Evolutionary conservation across 2,329 filamentous ascomycete species (phyloP), one percentile per base, ranked within the genome.

Genomic region (Teratosphaeria viscida): DNA sequence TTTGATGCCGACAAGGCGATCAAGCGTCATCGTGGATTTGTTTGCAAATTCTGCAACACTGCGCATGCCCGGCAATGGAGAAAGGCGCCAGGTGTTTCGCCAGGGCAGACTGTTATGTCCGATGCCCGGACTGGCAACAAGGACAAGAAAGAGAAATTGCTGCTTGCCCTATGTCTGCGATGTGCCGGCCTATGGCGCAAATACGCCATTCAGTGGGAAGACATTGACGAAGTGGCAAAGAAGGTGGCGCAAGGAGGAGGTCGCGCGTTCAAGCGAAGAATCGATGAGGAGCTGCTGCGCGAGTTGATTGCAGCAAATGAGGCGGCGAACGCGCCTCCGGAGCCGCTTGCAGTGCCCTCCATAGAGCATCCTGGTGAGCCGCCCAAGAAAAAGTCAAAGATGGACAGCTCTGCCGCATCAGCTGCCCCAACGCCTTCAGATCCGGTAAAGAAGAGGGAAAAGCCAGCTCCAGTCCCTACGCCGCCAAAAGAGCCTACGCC

Each of bases 141-240:
- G 73, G 90, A 96, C 65, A 95, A 92, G 71, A 84, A 83, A 12
- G 79, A 81, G 16, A 85, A 88, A 66, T 85, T 88, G 39, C 83
- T 95, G 19, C 82, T 92, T 55, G 92, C 92, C 3, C 81, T 99
- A 4, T 99, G 94, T 72, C 82, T 91, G 60, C 85, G 92, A 61
- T 99, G 94, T 70, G 92, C 92, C 29, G 86, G 94, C 68, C 79
- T 99, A 8, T 99, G 94, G 94, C 87, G 94, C 56, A 89, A 92
- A 64, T 99, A 99, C 73, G 92, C 88, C 16, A 90, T 99, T 62
- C 90, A 95, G 65, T 99, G 90, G 85, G 94, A 97, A 73, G 90
- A 95, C 65, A 82, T 91, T 14, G 94, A 97, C 52, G 92, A 97
- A 68, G 83, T 96, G 43, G 84, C 87, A 47, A 95, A 92, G 77